These are phyloP conservation scores for Claviceps monticola DNA, from an alignment of 2,329 filamentous ascomycete species.

Conservation along the genomic window DNA sequence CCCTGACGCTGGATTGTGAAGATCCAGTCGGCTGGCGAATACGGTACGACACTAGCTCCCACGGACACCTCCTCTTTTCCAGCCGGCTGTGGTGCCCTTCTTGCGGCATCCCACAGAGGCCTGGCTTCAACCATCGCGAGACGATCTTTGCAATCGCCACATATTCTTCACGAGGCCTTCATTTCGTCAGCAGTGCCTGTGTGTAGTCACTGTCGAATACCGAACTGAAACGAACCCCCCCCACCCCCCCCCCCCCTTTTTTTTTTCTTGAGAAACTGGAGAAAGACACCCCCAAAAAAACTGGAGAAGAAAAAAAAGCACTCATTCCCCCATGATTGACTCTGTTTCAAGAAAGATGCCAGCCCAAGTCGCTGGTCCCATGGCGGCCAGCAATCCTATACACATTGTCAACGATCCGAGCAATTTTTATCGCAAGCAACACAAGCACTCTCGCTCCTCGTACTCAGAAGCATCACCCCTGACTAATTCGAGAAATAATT, in stretches of 20 bases:
- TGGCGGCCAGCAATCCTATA: conserved; percentile 24
- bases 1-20: background rate
- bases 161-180: background rate
- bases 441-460: conserved; percentile 48
- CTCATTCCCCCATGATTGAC: background rate
- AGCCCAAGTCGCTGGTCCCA: conserved; percentile 25
- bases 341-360: conserved; percentile 20
- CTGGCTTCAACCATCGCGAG: conserved; percentile 14
- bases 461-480: conserved; percentile 47
- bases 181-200: background rate
- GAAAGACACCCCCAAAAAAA: too few species aligned
- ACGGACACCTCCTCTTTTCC: conserved; percentile 5
- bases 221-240: too few species aligned
- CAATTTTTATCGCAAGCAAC: conserved; percentile 27
- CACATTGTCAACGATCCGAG: conserved; percentile 22
- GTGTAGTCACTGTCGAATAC: too few species aligned
- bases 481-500: conserved; percentile 41
- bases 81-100: conserved; percentile 9
- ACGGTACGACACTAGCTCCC: conserved; percentile 5
- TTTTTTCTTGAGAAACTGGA: too few species aligned
- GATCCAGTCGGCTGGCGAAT: background rate
- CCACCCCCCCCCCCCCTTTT: background rate
- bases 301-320: background rate
- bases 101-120: conserved; percentile 8
- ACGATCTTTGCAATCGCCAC: conserved; percentile 1